Percentiles rank a stretch among this genome's conserved stretches.
These are phyloP conservation scores for Erodium moschatum DNA, from an alignment of 441 rosid genomes.

Conservation along the genomic window DNA sequence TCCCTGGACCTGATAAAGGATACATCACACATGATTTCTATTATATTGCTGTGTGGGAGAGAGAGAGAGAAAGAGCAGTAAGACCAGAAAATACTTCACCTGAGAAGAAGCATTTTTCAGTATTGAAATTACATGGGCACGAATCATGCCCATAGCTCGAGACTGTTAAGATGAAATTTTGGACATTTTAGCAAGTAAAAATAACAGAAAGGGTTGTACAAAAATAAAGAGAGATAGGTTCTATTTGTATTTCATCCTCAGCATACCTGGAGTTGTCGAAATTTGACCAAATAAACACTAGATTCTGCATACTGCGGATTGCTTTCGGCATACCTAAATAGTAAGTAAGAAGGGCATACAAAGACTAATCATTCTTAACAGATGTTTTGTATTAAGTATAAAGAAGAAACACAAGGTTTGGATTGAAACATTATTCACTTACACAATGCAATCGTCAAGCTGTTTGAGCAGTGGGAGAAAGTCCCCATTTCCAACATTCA, in stretches of 20 bases:
- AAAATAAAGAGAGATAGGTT: conserved; percentile 6
- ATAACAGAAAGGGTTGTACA: background rate
- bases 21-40: conserved; percentile 10
- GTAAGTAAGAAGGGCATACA: background rate
- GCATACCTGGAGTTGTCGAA: conserved; percentile 89
- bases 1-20: conserved; percentile 59
- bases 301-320: conserved; percentile 96
- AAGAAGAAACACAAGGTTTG: background rate
- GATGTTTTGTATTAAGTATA: conserved; percentile 3
- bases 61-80: background rate
- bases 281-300: conserved; percentile 81
- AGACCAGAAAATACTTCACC: conserved; percentile 34
- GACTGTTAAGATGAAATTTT: conserved; percentile 46
- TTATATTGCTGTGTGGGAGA: conserved; percentile 9
- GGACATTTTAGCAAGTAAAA: background rate
- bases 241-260: conserved; percentile 5
- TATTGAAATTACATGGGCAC: conserved; percentile 75
- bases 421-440: conserved; percentile 30
- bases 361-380: background rate
- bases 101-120: conserved; percentile 81
- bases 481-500: conserved; percentile 69
- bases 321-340: conserved; percentile 65
- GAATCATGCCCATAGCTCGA: conserved; percentile 90
- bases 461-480: conserved; percentile 86
- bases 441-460: conserved; percentile 90